Percentiles rank a stretch among this genome's conserved stretches.
Conservation (phyloP, 495 filamentous ascomycete species). For the Aspergillus incahuasiensis region DNA sequence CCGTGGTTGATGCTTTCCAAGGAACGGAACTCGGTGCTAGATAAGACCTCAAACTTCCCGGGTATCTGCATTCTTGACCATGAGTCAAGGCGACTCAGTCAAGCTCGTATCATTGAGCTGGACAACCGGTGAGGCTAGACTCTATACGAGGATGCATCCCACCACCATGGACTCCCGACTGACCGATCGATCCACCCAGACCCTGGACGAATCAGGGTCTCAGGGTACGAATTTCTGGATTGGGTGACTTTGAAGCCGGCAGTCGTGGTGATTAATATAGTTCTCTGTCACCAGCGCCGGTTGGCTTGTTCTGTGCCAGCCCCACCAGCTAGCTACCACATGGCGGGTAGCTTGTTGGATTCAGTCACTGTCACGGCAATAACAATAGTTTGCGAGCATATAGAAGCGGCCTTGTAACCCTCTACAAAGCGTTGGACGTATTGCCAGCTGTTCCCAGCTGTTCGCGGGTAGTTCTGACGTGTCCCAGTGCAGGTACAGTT, state of each 20-base stretch:
- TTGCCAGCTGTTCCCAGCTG: background rate
- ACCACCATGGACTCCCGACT: conserved; percentile 3
- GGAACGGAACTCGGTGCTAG: background rate
- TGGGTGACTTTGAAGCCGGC: conserved; percentile 9
- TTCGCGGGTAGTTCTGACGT: background rate
- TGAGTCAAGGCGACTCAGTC: background rate
- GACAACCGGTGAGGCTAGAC: background rate
- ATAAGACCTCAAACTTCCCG: background rate
- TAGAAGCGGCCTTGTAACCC: background rate
- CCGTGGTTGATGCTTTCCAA: background rate
- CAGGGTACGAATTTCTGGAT: conserved; percentile 1
- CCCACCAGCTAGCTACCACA: conserved; percentile 10
- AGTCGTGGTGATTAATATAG: conserved; percentile 2
- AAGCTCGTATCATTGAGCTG: conserved; percentile 2
- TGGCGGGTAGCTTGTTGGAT: conserved; percentile 10
- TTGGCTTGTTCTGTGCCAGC: conserved; percentile 7
- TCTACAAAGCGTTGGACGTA: background rate
- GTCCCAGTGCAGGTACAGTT: background rate
- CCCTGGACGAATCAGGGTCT: conserved; percentile 13
- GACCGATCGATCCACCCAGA: conserved; percentile 15
- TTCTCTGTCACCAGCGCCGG: background rate
- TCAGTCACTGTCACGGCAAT: background rate
- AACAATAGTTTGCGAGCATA: background rate
- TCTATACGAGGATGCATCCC: conserved; percentile 4
- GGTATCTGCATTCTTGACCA: background rate